Evolutionary conservation across 495 filamentous ascomycete genomes (phyloP), one percentile per base, ranked within the genome.

Genomic region (Alectoria sarmentosa): DNA sequence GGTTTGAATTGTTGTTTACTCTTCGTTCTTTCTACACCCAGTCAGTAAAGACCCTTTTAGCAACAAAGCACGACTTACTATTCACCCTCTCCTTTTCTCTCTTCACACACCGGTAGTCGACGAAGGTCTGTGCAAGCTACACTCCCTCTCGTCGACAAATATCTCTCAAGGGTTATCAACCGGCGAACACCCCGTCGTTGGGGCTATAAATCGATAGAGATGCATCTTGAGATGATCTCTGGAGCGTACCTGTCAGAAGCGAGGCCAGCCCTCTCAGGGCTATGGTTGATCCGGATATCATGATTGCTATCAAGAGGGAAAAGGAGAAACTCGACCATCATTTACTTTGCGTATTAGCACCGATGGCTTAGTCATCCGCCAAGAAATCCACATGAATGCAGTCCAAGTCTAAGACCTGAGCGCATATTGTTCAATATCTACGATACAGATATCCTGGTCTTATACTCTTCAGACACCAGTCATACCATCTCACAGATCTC

Each of bases 151-250:
- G 74, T 76, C 70, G 71, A 74, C 71, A 72, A 65, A 67, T 60
- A 71, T 66, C 70, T 66, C 71, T 68, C 70, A 76, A 72, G 63
- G 71, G 66, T 36, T 36, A 76, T 81, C 76, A 89, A 77, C 80
- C 78, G 61, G 73, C 71, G 67, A 73, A 72, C 69, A 89, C 89
- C 88, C 88, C 88, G 72, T 73, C 85, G 71, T 86, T 90, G 88
- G 88, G 90, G 87, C 82, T 88, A 84, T 86, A 72, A 67, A 77
- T 69, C 69, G 72, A 71, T 70, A 72, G 71, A 69, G 69, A 76
- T 66, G 73, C 80, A 77, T 79, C 69, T 65, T 76, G 52, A 32
- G 68, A 72, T 70, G 70, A 60, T 65, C 68, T 66, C 60, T 21
- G 30, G 57, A 23, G 49, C 44, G 66, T 7, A 28, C 17, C 4